Percentiles rank a stretch among this genome's conserved stretches.
Conservation (phyloP, 108 stramenopile species). For the Nitzschia sp. region DNA sequence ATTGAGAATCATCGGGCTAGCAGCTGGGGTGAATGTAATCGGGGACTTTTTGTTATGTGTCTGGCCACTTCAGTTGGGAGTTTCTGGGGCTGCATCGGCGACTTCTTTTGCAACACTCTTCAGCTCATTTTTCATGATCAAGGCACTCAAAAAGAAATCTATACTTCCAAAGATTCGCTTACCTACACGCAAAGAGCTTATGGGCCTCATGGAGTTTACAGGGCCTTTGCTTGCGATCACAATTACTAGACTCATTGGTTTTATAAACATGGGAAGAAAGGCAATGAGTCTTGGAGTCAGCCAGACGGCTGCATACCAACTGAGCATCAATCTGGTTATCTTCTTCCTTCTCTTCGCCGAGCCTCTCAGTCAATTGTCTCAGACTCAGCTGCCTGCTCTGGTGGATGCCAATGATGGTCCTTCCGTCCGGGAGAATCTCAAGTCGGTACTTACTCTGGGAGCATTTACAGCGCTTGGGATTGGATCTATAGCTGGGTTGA, state of each 20-base stretch:
- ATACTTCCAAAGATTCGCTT: conserved; percentile 56
- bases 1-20: conserved; percentile 65
- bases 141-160: conserved; percentile 46
- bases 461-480: conserved; percentile 48
- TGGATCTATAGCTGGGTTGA: conserved; percentile 50
- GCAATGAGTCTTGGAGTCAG: conserved; percentile 71
- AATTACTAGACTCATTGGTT: conserved; percentile 66
- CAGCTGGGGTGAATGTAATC: conserved; percentile 65
- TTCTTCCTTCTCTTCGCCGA: conserved; percentile 84
- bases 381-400: conserved; percentile 71
- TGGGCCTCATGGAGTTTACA: conserved; percentile 57
- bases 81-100: conserved; percentile 76
- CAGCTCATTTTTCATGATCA: conserved; percentile 64
- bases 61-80: conserved; percentile 68
- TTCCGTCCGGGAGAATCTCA: conserved; percentile 49
- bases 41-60: conserved; percentile 70
- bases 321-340: conserved; percentile 65
- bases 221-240: conserved; percentile 78
- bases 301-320: conserved; percentile 68
- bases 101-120: conserved; percentile 73
- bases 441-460: conserved; percentile 62
- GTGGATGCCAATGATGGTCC: conserved; percentile 41
- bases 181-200: conserved; percentile 56
- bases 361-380: conserved; percentile 70
- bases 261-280: conserved; percentile 66